Percentiles rank a stretch among this genome's conserved stretches.
Evolutionary conservation across 805 yeast genomes (phyloP).

Genomic region (Zygotorulaspora florentina): DNA sequence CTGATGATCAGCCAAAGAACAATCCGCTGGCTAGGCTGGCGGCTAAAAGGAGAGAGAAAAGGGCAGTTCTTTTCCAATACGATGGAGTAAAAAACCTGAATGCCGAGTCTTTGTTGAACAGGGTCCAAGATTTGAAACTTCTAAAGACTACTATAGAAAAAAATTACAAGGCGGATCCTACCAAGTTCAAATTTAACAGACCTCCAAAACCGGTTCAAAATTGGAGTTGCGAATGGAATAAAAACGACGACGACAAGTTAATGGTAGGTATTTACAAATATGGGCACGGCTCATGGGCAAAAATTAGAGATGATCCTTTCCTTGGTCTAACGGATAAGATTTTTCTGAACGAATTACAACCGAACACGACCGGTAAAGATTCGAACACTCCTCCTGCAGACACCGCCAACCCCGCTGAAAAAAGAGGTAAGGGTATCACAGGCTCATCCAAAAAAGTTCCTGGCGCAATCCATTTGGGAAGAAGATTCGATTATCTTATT

Average conservation of each 20-base stretch:
- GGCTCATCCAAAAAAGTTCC: constrained; percentile 65
- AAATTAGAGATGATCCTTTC: constrained; percentile 92
- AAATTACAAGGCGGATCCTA: constrained; percentile 51
- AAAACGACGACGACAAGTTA: constrained; percentile 79
- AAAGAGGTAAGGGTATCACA: constrained; percentile 25
- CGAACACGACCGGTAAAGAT: constrained; percentile 10
- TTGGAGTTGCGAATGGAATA: constrained; percentile 88
- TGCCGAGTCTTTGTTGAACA: constrained; percentile 77
- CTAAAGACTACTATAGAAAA: constrained; percentile 51
- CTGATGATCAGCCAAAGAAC: constrained; percentile 33
- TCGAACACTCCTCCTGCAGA: constrained; percentile 2
- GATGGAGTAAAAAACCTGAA: constrained; percentile 83
- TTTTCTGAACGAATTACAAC: constrained; percentile 51
- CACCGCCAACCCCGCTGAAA: constrained; percentile 8
- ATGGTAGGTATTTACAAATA: constrained; percentile 84
- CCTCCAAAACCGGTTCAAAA: constrained; percentile 78
- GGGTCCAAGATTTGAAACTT: constrained; percentile 80
- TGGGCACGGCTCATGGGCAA: constrained; percentile 95
- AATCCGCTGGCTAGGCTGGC: constrained; percentile 52
- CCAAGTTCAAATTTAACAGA: constrained; percentile 53
- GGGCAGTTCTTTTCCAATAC: constrained; percentile 84
- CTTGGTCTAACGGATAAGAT: constrained; percentile 81
- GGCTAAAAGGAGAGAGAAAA: constrained; percentile 74
- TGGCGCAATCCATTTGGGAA: constrained; percentile 84
- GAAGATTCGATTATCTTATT: constrained; percentile 86